A percentile compares a stretch with the other conserved stretches of the same genome.
Conservation (phyloP, 768 basidiomycete species). For the Neoboletus magnificus region DNA sequence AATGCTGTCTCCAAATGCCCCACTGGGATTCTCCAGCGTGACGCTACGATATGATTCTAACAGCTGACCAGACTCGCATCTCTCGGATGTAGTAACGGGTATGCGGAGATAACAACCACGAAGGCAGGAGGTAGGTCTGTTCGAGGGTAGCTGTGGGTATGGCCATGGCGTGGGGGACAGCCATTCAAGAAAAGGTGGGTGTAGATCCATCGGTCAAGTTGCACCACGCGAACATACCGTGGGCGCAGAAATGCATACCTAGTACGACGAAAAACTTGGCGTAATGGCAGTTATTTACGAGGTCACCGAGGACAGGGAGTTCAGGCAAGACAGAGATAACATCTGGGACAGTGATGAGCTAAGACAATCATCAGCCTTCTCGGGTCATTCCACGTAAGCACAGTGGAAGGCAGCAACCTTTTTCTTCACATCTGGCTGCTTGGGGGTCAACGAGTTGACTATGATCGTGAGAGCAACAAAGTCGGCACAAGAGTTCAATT, state of each 20-base stretch:
- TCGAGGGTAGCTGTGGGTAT: slow-evolving; percentile 72
- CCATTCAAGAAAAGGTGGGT: neutral
- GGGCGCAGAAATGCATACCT: neutral
- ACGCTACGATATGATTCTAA: slow-evolving; percentile 89
- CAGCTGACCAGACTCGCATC: slow-evolving; percentile 92
- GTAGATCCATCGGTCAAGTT: slow-evolving; percentile 7
- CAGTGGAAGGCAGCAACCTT: slow-evolving; percentile 48
- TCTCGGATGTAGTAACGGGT: slow-evolving; percentile 89
- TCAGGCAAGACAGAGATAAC: too few relatives aligned
- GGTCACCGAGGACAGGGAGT: too few relatives aligned
- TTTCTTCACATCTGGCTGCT: slow-evolving; percentile 85
- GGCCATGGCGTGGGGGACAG: neutral
- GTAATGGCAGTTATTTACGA: too few relatives aligned
- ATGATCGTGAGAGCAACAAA: slow-evolving; percentile 87
- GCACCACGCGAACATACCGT: neutral
- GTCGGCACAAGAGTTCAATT: slow-evolving; percentile 83
- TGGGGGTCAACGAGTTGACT: slow-evolving; percentile 69
- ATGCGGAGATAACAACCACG: slow-evolving; percentile 81
- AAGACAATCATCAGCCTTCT: too few relatives aligned
- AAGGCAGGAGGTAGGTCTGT: slow-evolving; percentile 82
- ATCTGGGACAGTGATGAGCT: too few relatives aligned
- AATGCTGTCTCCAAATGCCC: slow-evolving; percentile 86
- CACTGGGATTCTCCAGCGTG: slow-evolving; percentile 80
- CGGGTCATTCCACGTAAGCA: too few relatives aligned
- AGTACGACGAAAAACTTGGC: too few relatives aligned